A percentile compares a stretch with the other conserved stretches of the same genome.
These are phyloP conservation scores for Emiliania huxleyi DNA, from an alignment of 78 protist genomes.

Conservation along the genomic window DNA sequence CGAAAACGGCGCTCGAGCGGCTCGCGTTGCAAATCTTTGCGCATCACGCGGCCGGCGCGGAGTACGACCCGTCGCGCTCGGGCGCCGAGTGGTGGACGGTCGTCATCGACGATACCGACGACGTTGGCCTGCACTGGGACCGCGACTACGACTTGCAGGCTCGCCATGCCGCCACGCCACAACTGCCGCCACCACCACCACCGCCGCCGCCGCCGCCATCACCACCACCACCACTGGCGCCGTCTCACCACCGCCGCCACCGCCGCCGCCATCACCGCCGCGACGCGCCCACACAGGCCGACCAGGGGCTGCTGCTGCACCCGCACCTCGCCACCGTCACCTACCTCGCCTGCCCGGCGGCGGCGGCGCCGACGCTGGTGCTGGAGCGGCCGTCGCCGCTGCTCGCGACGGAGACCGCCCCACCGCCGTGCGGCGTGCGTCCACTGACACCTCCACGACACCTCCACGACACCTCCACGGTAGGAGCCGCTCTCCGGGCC, in stretches of 20 bases:
- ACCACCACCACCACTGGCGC: too few species aligned
- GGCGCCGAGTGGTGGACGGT: slow-evolving; percentile 31
- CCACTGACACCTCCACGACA: too few species aligned
- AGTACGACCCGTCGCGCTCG: not conserved
- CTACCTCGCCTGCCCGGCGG: not conserved
- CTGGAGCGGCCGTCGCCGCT: not conserved
- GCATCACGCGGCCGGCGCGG: not conserved
- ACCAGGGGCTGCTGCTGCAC: not conserved
- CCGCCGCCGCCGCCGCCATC: too few species aligned
- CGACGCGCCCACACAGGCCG: too few species aligned
- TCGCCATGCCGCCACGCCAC: too few species aligned
- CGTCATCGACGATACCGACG: not conserved
- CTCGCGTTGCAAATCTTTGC: not conserved
- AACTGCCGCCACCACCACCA: too few species aligned
- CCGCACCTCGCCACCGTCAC: not conserved
- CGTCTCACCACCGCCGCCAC: too few species aligned
- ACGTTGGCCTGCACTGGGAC: not conserved
- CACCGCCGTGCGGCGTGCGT: not conserved
- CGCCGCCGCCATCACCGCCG: too few species aligned
- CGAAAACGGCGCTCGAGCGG: not conserved
- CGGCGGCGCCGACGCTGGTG: not conserved
- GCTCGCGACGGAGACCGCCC: not conserved
- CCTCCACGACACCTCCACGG: too few species aligned
- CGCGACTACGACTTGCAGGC: slow-evolving; percentile 26
- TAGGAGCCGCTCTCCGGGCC: too few species aligned